Evolutionary conservation across 495 filamentous ascomycete species (phyloP), one percentile per base, ranked within the genome.

Genomic region (Penicillium angulare): DNA sequence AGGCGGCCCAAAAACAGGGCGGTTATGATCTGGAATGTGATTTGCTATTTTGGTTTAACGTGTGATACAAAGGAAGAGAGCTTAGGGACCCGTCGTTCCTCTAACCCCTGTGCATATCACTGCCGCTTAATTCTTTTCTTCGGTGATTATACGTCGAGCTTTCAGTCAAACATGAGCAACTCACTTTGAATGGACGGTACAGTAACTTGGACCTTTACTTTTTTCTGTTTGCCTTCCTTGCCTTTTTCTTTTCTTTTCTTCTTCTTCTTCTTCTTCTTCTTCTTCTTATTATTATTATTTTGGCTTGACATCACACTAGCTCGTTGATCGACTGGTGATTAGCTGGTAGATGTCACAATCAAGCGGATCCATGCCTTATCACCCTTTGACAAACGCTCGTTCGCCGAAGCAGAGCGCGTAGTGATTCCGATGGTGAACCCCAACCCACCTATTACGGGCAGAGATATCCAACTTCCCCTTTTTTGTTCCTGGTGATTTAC

Each of bases 1-100:
- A 57, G 39, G 42, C 51, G 48, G 50, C n/a, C 38, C 44, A 52
- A 38, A 26, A 43, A 54, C 52, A 57, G 43, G 49, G 57, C 55
- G 49, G 47, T 29, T 52, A 34, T 18, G 20, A 35, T 7, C 5
- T 32, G 52, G 32, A 59, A 56, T 59, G 52, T 64, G 49, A 61
- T 64, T 61, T 47, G 54, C 32, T 17, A n/a, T 33, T 16, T 9
- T n/a, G 13, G 3, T n/a, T 43, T 32, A 17, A n/a, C 45, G 16
- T 44, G 43, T 47, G 52, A 59, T 51, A 50, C 50, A 52, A 54
- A 55, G 46, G 33, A 33, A 47, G 26, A 52, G 15, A 29, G 45
- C 29, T 8, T 41, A 2, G 21, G 38, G 21, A 39, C 36, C 33
- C 33, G 34, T 38, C 38, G 38, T 41, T 41, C 38, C 42, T 44